A percentile compares a stretch with the other conserved stretches of the same genome.
These are phyloP conservation scores for Ustilago loliicola DNA, from an alignment of 1,284 basidiomycete species.

Conservation along the genomic window DNA sequence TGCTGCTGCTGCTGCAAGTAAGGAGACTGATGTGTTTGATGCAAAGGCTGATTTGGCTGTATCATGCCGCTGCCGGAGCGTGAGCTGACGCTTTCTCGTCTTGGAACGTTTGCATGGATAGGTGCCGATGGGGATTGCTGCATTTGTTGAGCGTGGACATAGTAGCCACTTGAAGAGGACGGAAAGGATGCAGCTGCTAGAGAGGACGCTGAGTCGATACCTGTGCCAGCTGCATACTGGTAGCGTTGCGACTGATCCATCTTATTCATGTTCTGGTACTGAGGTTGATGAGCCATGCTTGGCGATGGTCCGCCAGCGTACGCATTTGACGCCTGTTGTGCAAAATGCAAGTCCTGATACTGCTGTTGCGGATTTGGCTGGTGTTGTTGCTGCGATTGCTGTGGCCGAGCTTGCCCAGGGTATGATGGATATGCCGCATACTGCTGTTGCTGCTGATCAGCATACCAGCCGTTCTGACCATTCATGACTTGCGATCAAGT, in stretches of 20 bases:
- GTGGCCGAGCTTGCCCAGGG: constrained; percentile 10
- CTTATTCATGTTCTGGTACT: constrained; percentile 6
- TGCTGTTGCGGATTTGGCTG: constrained; percentile 5
- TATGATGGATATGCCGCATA: constrained; percentile 5
- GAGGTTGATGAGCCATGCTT: constrained; percentile 1
- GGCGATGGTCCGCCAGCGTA: constrained; percentile 6
- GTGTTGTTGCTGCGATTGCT: constrained; percentile 18
- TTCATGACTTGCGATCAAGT: constrained; percentile 15
- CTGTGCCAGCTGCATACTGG: constrained; percentile 10
- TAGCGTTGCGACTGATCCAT: constrained; percentile 8
- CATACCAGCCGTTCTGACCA: constrained; percentile 36
- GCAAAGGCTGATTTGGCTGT: constrained; percentile 9
- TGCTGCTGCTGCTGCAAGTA: constrained; percentile 19
- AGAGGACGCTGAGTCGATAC: background rate
- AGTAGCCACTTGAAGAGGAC: background rate
- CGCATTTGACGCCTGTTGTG: constrained; percentile 16
- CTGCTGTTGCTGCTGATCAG: constrained; percentile 20
- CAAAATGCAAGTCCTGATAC: constrained; percentile 17
- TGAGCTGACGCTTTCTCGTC: constrained; percentile 5
- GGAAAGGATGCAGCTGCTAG: background rate
- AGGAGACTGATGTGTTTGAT: background rate
- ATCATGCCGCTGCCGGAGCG: constrained; percentile 1
- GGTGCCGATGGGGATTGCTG: constrained; percentile 15
- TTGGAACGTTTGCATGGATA: background rate
- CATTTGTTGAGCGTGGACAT: background rate